Conservation (phyloP, 768 basidiomycete genomes). For the Mycena sanguinolenta region DNA sequence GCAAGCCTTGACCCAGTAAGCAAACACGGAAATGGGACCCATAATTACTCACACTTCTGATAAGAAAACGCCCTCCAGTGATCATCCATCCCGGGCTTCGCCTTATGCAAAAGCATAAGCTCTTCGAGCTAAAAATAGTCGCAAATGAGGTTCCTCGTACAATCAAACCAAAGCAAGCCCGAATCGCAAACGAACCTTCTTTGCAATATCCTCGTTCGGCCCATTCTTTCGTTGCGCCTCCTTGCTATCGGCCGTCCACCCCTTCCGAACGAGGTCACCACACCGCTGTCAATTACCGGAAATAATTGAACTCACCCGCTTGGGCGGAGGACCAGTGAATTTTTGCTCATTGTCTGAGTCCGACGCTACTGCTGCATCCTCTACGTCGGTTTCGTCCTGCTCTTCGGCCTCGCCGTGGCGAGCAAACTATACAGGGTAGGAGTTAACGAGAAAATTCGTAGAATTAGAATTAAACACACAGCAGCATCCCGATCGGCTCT, state of each 20-base stretch:
- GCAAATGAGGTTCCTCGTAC: background rate
- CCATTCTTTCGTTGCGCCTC: conserved; percentile 50
- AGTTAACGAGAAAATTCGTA: background rate
- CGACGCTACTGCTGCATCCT: conserved; percentile 35
- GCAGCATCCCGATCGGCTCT: conserved; percentile 59
- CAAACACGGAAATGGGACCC: background rate
- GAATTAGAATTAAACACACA: conserved; percentile 46
- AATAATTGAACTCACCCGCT: conserved; percentile 43
- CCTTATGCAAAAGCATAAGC: conserved; percentile 73
- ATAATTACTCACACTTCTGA: conserved; percentile 66
- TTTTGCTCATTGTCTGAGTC: conserved; percentile 40
- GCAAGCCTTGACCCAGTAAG: conserved; percentile 61
- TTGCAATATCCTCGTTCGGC: conserved; percentile 80
- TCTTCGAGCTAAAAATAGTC: conserved; percentile 66
- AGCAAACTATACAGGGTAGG: conserved; percentile 45
- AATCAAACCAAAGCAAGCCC: background rate
- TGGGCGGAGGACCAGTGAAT: conserved; percentile 41
- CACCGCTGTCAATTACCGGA: background rate
- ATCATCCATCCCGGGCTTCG: conserved; percentile 71
- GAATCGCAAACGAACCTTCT: conserved; percentile 62
- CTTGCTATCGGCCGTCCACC: conserved; percentile 51
- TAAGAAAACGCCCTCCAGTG: conserved; percentile 78
- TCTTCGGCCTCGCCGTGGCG: conserved; percentile 54
- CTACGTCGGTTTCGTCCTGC: conserved; percentile 43
- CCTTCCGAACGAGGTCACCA: conserved; percentile 6